Evolutionary conservation across 208 protist species (phyloP).

Genomic region (Trypanosoma congolense): DNA sequence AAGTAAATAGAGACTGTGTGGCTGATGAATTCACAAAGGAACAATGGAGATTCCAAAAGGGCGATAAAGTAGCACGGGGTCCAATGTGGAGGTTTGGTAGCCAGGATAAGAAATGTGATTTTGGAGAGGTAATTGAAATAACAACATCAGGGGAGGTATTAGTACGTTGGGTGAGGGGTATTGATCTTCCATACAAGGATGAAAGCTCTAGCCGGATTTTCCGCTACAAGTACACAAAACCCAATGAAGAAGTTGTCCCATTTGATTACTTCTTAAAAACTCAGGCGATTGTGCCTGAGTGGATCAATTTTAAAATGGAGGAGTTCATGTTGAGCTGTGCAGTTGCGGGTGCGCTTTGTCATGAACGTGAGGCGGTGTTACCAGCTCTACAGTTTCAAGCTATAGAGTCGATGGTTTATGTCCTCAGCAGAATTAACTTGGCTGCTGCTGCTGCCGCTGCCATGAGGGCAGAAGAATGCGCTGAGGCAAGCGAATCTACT

Average conservation of each 20-base stretch:
- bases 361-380: constrained; percentile 62
- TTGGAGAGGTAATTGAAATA: constrained; percentile 64
- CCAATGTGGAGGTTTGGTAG: constrained; percentile 57
- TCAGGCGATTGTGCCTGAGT: constrained; percentile 36
- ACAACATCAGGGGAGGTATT: constrained; percentile 50
- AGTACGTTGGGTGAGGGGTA: constrained; percentile 62
- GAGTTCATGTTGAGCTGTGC: constrained; percentile 69
- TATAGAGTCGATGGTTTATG: constrained; percentile 58
- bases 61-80: constrained; percentile 65
- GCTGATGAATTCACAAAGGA: constrained; percentile 15
- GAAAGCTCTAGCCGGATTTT: constrained; percentile 31
- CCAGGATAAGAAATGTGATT: constrained; percentile 64
- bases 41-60: constrained; percentile 48
- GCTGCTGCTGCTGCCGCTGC: constrained; percentile 9
- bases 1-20: constrained; percentile 7
- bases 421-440: constrained; percentile 61
- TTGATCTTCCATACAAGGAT: constrained; percentile 28
- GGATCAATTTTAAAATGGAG: constrained; percentile 41
- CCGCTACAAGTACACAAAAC: constrained; percentile 54
- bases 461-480: constrained; percentile 15
- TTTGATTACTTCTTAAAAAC: constrained; percentile 48
- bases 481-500: constrained; percentile 4
- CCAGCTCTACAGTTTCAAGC: constrained; percentile 73
- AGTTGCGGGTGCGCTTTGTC: constrained; percentile 60
- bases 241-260: constrained; percentile 58